Evolutionary conservation across 805 yeast species (phyloP).

Genomic region (Scheffersomyces amazonensis): DNA sequence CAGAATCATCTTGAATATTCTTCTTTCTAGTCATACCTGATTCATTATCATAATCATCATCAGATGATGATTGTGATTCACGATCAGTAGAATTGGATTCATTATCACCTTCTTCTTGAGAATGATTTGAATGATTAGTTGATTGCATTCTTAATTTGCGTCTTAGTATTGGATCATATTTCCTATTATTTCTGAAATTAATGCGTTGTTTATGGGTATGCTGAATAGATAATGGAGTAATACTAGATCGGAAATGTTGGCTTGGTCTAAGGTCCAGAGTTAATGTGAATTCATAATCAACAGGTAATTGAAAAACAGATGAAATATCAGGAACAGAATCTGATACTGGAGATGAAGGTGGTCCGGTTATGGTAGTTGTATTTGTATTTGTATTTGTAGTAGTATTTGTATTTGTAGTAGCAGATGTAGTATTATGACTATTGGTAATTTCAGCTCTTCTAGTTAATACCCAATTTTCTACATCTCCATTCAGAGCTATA

Average conservation of each 20-base stretch:
- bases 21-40: constrained; percentile 3
- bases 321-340: neutral
- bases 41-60: neutral
- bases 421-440: constrained; percentile 3
- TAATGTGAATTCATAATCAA: constrained; percentile 29
- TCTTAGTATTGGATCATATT: constrained; percentile 5
- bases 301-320: constrained; percentile 1
- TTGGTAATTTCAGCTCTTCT: constrained; percentile 41
- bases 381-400: neutral
- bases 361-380: neutral
- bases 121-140: constrained; percentile 9
- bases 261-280: constrained; percentile 24
- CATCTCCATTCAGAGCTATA: constrained; percentile 40
- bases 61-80: neutral
- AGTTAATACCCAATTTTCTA: constrained; percentile 52
- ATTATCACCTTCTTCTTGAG: constrained; percentile 19
- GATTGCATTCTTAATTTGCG: constrained; percentile 8
- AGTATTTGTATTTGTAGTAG: neutral
- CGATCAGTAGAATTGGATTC: constrained; percentile 4
- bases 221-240: constrained; percentile 39
- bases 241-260: constrained; percentile 29
- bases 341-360: neutral
- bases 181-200: constrained; percentile 9
- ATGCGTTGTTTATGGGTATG: constrained; percentile 21
- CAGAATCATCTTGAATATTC: constrained; percentile 7